These are phyloP conservation scores for Cercospora berteroae DNA, from an alignment of 2,329 filamentous ascomycete species.

Conservation along the genomic window DNA sequence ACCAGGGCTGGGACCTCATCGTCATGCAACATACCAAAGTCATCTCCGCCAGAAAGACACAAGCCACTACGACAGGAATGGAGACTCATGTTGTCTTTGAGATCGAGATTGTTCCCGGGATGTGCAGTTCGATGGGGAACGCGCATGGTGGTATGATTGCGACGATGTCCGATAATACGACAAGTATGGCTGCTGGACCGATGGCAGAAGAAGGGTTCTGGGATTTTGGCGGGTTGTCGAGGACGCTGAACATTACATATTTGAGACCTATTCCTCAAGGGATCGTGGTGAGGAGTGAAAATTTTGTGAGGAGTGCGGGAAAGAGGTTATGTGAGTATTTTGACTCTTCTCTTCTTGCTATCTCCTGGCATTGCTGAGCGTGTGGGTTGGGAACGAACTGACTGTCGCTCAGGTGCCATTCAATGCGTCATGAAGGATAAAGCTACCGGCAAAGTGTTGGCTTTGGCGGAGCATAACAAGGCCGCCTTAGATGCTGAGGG, in stretches of 20 bases:
- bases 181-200: conserved; percentile 36
- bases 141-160: conserved; percentile 47
- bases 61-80: conserved; percentile 1
- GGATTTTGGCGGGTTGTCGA: conserved; percentile 41
- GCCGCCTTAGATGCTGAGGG: conserved; percentile 10
- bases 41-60: conserved; percentile 11
- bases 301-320: conserved; percentile 44
- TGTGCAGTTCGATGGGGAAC: conserved; percentile 23
- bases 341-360: neutral
- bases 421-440: conserved; percentile 22
- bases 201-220: conserved; percentile 31
- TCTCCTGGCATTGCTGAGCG: neutral
- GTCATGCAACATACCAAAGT: conserved; percentile 16
- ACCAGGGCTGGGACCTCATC: conserved; percentile 13
- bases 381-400: neutral
- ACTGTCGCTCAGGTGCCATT: conserved; percentile 7
- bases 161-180: conserved; percentile 55
- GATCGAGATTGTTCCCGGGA: conserved; percentile 9
- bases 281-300: conserved; percentile 40
- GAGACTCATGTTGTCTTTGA: conserved; percentile 15
- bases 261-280: conserved; percentile 42
- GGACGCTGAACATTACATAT: conserved; percentile 46
- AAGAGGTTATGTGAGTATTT: conserved; percentile 38
- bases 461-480: conserved; percentile 22
- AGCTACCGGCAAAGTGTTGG: conserved; percentile 17